Base-by-base conservation (phyloP, 2,329 filamentous ascomycete species). In the Chalaropsis ovoidea region DNA sequence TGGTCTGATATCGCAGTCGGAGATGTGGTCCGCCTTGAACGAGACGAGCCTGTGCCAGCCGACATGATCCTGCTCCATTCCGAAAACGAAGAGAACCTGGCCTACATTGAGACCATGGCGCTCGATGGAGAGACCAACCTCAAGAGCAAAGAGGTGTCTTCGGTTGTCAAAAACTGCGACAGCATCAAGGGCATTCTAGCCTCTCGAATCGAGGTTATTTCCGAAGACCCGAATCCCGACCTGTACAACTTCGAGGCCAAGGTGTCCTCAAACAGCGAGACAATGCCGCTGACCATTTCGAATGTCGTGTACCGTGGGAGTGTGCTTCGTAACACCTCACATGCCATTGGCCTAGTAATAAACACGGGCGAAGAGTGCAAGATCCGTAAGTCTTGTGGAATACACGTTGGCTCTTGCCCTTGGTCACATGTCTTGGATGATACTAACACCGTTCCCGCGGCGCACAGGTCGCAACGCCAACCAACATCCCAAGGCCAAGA, bases 291-390 rank as follows among this genome's bases (percentile, higher is more conserved):
- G 69, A 95, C 90, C 0, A 84, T 89, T 49, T 87, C 84, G 66
- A 89, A 96, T 70, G 85, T 96, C 63, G 79, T 96, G 5, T 95
- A 95, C 73, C 86, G 92, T 61, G 92, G 92, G 49, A 94, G 90
- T 71, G 83, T 92, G 3, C 74, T 96, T 65, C 82, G 92, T 63
- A 96, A 96, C 72, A 96, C 91, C 0, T 79, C 80, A 4, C 79
- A 80, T 68, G 87, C 85, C 3, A 78, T 90, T 60, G 91, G 90
- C 1, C 68, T 96, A 71, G 88, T 95, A 41, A 86, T 96, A 70
- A 96, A 96, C 75, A 91, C 88, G 0, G 89, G 89, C 42, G 89
- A 95, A 73, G 90, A 95, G 74, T 95, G 89, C 76, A 95, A 94
- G 74, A 92, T 95, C 67, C 87, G 90, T 60, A 66, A 65, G 67